Evolutionary conservation across 2,329 filamentous ascomycete genomes (phyloP), one percentile per base, ranked within the genome.

Genomic region (Delphinella strobiligena): DNA sequence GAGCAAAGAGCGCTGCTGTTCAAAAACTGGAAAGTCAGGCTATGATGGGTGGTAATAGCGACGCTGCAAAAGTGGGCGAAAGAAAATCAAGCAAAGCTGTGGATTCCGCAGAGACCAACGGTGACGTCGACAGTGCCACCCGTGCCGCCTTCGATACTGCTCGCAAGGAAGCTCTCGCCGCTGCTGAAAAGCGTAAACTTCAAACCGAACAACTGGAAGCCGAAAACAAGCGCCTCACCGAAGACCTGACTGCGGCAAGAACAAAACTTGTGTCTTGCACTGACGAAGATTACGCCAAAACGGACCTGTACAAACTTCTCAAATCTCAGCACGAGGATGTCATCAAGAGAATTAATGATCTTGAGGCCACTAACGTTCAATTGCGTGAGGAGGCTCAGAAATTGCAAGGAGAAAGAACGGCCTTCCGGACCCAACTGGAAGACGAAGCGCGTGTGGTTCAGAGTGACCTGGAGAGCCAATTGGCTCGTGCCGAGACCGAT

Each of bases 231-330:
- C 80, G 78, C 51, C 49, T 82, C 47, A 73, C 82, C 24, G 80
- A 88, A 46, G 84, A 95, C 53, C 75, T 95, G 32, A 87, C 84
- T 14, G 72, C 78, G 4, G 64, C 89, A 24, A 87, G 69, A 45
- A 61, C 72, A 12, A 74, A 74, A 56, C 69, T 83, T 35, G 78
- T 84, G 11, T 79, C 75, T 40, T 67, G 88, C 33, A 82, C 83
- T 0, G 91, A 98, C 52, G 91, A 98, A 46, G 91, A 98, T 51
- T 96, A 93, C 55, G 80, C 87, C 31, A 79, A 86, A 42, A 94
- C 87, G 4, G 87, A 95, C 51, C 72, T 94, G 3, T 98, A 94
- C 71, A 96, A 94, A 62, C 78, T 83, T 46, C 74, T 95, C 54
- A 93, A 88, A 62, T 74, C 74, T 17, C 86, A 95, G 52, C 84